Conservation (phyloP, 208 protist genomes). For the Acanthamoeba royreba region DNA sequence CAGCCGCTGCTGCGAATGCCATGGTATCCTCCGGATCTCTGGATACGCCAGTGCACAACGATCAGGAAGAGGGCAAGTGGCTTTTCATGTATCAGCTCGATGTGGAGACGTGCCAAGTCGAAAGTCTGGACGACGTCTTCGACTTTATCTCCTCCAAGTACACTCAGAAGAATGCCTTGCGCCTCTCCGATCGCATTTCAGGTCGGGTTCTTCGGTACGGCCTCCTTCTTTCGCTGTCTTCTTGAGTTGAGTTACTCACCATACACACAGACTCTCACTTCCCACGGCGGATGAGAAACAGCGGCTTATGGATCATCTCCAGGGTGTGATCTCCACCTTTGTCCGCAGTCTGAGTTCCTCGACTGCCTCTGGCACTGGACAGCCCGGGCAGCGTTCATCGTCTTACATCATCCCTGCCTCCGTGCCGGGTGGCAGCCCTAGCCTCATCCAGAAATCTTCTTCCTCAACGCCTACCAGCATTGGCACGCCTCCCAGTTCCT, state of each 20-base stretch:
- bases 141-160: background rate
- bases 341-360: background rate
- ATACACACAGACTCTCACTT: background rate
- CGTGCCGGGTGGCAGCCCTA: background rate
- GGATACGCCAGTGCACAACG: too few species aligned
- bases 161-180: conserved; percentile 17
- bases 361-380: background rate
- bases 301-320: background rate
- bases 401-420: background rate
- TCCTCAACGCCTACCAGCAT: background rate
- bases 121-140: background rate
- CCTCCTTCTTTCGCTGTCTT: background rate
- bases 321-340: background rate
- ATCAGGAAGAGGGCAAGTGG: background rate
- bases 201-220: background rate
- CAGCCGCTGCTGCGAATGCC: background rate
- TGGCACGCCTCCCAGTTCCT: background rate
- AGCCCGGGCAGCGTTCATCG: background rate
- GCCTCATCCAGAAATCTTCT: background rate
- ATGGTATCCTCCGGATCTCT: too few species aligned
- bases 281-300: background rate
- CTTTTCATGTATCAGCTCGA: background rate
- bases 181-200: background rate
- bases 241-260: background rate
- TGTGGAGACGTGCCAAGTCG: background rate